These are phyloP conservation scores for Piloderma croceum DNA, from an alignment of 768 basidiomycete species.

Conservation along the genomic window DNA sequence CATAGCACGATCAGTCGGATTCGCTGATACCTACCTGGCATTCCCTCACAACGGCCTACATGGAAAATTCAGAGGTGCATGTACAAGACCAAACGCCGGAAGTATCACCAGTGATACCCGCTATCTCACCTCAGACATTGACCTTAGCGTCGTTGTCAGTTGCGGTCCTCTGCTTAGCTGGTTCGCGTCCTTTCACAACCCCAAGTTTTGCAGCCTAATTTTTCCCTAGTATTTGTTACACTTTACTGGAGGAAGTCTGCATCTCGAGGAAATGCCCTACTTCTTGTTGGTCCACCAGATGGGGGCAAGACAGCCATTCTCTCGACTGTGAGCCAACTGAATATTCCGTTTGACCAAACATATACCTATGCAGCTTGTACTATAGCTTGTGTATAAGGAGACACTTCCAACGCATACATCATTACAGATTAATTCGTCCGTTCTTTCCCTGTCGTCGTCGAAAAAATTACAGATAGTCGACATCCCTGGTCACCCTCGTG, in stretches of 20 bases:
- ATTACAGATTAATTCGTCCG: slow-evolving; percentile 62
- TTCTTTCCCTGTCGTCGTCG: slow-evolving; percentile 37
- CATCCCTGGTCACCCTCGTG: slow-evolving; percentile 80
- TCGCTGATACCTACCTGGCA: slow-evolving; percentile 7
- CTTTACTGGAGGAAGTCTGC: no score
- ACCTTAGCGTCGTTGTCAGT: slow-evolving; percentile 37
- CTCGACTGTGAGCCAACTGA: slow-evolving; percentile 50
- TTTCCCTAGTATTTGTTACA: no score
- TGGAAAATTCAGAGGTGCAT: slow-evolving; percentile 27
- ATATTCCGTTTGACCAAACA: not conserved
- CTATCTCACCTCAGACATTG: slow-evolving; percentile 36
- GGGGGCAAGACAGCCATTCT: slow-evolving; percentile 79
- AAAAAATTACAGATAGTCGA: slow-evolving; percentile 57
- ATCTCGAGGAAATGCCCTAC: slow-evolving; percentile 53
- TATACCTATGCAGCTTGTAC: not conserved
- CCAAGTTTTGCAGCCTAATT: no score
- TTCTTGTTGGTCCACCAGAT: slow-evolving; percentile 72
- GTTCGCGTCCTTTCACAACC: no score
- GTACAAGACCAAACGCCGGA: slow-evolving; percentile 30
- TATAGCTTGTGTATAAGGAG: slow-evolving; percentile 60
- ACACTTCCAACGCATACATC: slow-evolving; percentile 70
- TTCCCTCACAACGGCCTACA: slow-evolving; percentile 22
- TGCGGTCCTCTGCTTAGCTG: slow-evolving; percentile 37
- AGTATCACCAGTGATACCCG: slow-evolving; percentile 28
- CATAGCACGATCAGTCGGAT: slow-evolving; percentile 7